Base-by-base conservation (phyloP, 306 rosid species). In the Sicyos edulis region DNA sequence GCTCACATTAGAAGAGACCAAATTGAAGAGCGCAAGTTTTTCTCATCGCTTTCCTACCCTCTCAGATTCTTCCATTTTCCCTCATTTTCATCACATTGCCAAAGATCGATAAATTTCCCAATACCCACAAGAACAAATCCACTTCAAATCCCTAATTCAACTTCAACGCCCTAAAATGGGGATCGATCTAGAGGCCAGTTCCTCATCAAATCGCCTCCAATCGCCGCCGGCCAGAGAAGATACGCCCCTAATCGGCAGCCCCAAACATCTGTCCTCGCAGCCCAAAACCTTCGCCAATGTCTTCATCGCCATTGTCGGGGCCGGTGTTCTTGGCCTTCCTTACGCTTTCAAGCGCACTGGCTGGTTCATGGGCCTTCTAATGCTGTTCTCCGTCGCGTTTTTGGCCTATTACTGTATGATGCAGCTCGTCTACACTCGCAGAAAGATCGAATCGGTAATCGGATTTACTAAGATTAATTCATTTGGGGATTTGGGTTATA, bases 211-310 rank as follows among this genome's bases (percentile, higher is more conserved):
- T 1, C 59, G 21, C 7, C 77, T 82, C 11, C 54, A 19, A 54
- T 71, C 79, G 10, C 72, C 81, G 10, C 61, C 77, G 45, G 63
- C 80, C 49, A 74, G 83, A 17, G 87, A 85, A 56, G 83, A 83
- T 47, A 78, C 85, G 21, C 84, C 89, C 1, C 83, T 86, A 44
- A 45, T 81, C 53, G 83, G 63, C 47, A 6, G 82, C 22, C 5
- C 15, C 42, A 8, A 22, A 55, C 62, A 69, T 74, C 37, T 79
- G 2, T 86, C 87, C 0, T 86, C 89, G 4, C 79, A 71, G 29
- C 45, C 72, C 73, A 86, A 86, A 74, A 83, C 87, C 19, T 86
- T 86, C 50, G 87, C 89, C 21, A 86, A 86, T 45, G 87, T 86
- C 32, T 83, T 86, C 47, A 86, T 86, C 63, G 87, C 87, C 20